These are phyloP conservation scores for Hygrocybe punicea DNA, from an alignment of 768 basidiomycete species.

Conservation along the genomic window DNA sequence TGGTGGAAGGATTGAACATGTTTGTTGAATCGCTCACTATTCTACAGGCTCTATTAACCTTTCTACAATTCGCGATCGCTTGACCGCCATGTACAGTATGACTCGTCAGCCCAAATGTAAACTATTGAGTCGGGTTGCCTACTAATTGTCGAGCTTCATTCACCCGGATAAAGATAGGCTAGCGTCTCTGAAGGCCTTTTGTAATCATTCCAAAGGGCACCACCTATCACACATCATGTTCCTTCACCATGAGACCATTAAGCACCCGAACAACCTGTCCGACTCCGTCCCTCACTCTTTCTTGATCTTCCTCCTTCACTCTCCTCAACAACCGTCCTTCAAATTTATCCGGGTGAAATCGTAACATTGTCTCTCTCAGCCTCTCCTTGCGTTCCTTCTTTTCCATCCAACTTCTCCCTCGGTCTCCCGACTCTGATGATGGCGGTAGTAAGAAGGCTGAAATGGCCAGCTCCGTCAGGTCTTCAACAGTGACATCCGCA, in stretches of 20 bases:
- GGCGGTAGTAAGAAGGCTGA: slow-evolving; percentile 52
- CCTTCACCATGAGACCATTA: slow-evolving; percentile 48
- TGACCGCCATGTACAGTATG: slow-evolving; percentile 2
- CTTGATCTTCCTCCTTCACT: slow-evolving; percentile 46
- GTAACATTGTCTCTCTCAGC: slow-evolving; percentile 62
- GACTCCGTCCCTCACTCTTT: slow-evolving; percentile 54
- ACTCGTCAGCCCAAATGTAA: no score
- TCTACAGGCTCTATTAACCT: no score
- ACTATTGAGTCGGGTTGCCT: no score
- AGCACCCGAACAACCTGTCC: slow-evolving; percentile 61
- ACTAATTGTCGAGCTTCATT: background rate
- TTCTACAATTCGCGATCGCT: no score
- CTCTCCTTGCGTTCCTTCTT: slow-evolving; percentile 57
- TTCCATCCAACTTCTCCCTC: slow-evolving; percentile 22
- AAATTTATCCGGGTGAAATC: slow-evolving; percentile 82
- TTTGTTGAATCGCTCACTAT: slow-evolving; percentile 63
- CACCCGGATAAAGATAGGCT: no score
- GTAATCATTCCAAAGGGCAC: no score
- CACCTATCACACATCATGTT: background rate
- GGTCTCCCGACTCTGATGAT: slow-evolving; percentile 2
- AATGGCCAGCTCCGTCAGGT: slow-evolving; percentile 55
- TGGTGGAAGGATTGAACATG: slow-evolving; percentile 62
- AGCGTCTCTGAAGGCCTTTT: no score
- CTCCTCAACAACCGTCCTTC: slow-evolving; percentile 65
- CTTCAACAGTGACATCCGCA: slow-evolving; percentile 36